Evolutionary conservation across 352 stramenopile species (phyloP), one percentile per base, ranked within the genome.

Genomic region (Phytophthora pluvialis): DNA sequence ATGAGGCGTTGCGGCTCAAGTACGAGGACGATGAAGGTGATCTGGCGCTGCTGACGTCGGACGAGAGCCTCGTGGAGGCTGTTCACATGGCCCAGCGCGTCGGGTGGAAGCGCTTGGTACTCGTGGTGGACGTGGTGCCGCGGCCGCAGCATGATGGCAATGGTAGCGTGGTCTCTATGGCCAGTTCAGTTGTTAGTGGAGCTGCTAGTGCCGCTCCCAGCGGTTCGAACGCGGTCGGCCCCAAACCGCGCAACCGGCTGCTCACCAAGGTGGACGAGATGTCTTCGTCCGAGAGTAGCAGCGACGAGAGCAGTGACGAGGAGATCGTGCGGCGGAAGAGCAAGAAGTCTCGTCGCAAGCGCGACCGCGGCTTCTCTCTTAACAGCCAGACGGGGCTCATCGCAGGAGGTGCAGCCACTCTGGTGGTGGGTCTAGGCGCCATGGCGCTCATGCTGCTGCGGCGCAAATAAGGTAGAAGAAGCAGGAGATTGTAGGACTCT

Each of bases 21-120:
- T 97, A 95, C 60, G 85, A 95, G 60, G 89, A 97, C 58, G 89
- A 97, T 45, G 89, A 97, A 59, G 89, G 89, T 12, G 89, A 97
- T 63, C 53, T 94, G 33, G 86, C 86, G 11, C 75, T 97, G 45
- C 73, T 97, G 40, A 94, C 84, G 38, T 90, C 86, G 5, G 86
- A 97, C 61, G 85, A 94, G 60, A 95, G 87, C 63, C 67, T 97
- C 43, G 63, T 94, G 13, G 89, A 97, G 49, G 89, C 89, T 31
- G 89, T 97, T 50, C 66, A 85, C 46, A 95, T 95, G 89, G 89
- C 89, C 48, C 90, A 91, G 54, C 83, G 86, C 18, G 81, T 77
- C 4, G 87, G 88, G 29, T 95, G 87, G 89, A 95, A 95, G 64
- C 83, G 84, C 21, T 84, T 97, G 45, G 72, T 94, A 38, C 58